A percentile compares a stretch with the other conserved stretches of the same genome.
Evolutionary conservation across 2,329 filamentous ascomycete species (phyloP).

Genomic region (Venturia oleaginea): DNA sequence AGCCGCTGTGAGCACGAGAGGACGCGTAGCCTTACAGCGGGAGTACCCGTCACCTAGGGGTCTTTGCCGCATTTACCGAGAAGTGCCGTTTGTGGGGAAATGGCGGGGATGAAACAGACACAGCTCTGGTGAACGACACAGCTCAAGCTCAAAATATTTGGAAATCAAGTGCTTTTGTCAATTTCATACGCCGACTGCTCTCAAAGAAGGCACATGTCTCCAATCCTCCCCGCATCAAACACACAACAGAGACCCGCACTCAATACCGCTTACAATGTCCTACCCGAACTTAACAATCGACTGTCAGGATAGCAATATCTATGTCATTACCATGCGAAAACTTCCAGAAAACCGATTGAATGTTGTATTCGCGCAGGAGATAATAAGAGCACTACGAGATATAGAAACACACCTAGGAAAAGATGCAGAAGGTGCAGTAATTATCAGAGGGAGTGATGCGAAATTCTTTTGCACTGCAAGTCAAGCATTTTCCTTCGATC

Average conservation of each 20-base stretch:
- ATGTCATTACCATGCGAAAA: conserved; percentile 46
- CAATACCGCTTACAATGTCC: background rate
- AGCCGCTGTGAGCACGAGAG: background rate
- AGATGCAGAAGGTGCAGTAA: conserved; percentile 42
- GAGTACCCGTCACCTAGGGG: background rate
- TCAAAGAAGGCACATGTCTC: background rate
- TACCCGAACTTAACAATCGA: conserved; percentile 38
- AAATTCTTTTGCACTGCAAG: conserved; percentile 43
- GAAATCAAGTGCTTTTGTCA: background rate
- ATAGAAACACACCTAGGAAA: conserved; percentile 40
- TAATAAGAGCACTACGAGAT: conserved; percentile 41
- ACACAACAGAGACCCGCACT: background rate
- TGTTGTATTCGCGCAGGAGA: conserved; percentile 41
- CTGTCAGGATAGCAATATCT: conserved; percentile 35
- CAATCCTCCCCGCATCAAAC: background rate
- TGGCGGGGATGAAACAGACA: background rate
- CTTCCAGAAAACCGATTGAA: conserved; percentile 46
- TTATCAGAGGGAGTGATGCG: conserved; percentile 43
- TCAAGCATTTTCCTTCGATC: background rate
- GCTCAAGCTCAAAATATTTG: background rate
- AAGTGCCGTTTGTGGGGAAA: background rate
- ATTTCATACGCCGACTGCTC: background rate
- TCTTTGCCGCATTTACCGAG: background rate
- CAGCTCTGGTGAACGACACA: background rate
- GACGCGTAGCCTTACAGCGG: background rate